phyloP scores from a whole-genome alignment of 2,329 filamentous ascomycete species.

The Colletotrichum navitas region DNA sequence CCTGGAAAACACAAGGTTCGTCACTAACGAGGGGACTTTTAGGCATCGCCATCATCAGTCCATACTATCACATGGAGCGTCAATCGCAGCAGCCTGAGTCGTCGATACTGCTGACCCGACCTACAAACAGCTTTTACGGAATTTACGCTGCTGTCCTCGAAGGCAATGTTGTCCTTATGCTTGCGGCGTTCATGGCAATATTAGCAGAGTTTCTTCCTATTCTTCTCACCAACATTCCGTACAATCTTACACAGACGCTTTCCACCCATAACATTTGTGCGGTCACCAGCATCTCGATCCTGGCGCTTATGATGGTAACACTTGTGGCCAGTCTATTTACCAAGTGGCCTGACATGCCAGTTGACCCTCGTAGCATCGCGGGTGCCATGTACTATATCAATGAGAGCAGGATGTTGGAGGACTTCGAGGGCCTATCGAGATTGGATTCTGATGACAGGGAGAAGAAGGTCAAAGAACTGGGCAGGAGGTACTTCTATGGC shows the following conservation, averaged over 20 bases:
- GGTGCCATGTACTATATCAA: constrained; percentile 60
- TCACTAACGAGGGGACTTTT: neutral
- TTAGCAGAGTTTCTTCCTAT: constrained; percentile 65
- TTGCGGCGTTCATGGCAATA: constrained; percentile 57
- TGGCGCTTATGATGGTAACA: constrained; percentile 58
- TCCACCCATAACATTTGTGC: constrained; percentile 57
- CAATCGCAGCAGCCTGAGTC: constrained; percentile 52
- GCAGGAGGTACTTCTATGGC: constrained; percentile 42
- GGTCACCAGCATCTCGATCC: constrained; percentile 53
- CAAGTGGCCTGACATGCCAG: constrained; percentile 58
- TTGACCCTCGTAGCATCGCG: constrained; percentile 61
- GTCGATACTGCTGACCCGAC: constrained; percentile 56
- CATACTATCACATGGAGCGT: constrained; percentile 56
- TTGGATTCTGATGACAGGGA: constrained; percentile 26
- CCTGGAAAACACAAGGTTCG: rapidly evolving
- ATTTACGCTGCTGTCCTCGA: constrained; percentile 53
- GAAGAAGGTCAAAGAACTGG: constrained; percentile 33
- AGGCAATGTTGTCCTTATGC: constrained; percentile 55
- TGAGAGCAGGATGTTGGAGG: constrained; percentile 38
- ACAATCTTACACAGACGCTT: constrained; percentile 56
- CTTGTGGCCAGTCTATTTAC: constrained; percentile 57
- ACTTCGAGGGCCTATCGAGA: constrained; percentile 39
- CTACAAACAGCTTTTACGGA: constrained; percentile 61
- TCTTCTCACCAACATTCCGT: constrained; percentile 62
- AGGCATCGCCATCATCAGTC: constrained; percentile 61